Conservation (phyloP, 2,329 filamentous ascomycete species). For the Pyricularia pennisetigena region DNA sequence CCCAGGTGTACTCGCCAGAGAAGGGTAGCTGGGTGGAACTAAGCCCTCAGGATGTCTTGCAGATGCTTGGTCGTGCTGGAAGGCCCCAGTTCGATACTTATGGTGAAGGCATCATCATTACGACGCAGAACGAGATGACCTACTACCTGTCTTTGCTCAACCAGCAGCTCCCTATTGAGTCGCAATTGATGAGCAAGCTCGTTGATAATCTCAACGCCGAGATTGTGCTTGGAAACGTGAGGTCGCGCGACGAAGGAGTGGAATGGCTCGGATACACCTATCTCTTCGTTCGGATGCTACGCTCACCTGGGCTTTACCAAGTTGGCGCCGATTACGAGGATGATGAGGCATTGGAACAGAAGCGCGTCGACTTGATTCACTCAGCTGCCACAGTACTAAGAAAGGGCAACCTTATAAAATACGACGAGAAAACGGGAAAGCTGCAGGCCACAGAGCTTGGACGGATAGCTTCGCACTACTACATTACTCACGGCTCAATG, state of each 20-base stretch:
- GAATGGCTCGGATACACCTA: conserved; percentile 99
- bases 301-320: conserved; percentile 88
- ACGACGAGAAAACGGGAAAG: conserved; percentile 86
- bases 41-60: conserved; percentile 92
- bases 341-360: conserved; percentile 85
- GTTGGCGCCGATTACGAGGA: conserved; percentile 94
- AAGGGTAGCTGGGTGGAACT: conserved; percentile 98
- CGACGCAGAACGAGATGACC: conserved; percentile 86
- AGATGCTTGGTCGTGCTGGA: conserved; percentile 97
- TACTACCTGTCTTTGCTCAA: conserved; percentile 97
- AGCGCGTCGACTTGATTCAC: conserved; percentile 93
- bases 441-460: conserved; percentile 89
- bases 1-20: conserved; percentile 94
- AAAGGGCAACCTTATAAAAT: conserved; percentile 82
- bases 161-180: conserved; percentile 94
- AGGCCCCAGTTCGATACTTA: conserved; percentile 96
- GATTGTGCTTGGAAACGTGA: conserved; percentile 86
- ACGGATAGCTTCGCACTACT: conserved; percentile 94
- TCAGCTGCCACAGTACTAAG: conserved; percentile 83
- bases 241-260: conserved; percentile 89
- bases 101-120: conserved; percentile 98
- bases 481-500: conserved; percentile 95
- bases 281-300: conserved; percentile 93
- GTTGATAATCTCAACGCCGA: conserved; percentile 97
- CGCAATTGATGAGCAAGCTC: conserved; percentile 84